Evolutionary conservation across 2,329 filamentous ascomycete species (phyloP), one percentile per base, ranked within the genome.

Genomic region (Aspergillus nomiae): DNA sequence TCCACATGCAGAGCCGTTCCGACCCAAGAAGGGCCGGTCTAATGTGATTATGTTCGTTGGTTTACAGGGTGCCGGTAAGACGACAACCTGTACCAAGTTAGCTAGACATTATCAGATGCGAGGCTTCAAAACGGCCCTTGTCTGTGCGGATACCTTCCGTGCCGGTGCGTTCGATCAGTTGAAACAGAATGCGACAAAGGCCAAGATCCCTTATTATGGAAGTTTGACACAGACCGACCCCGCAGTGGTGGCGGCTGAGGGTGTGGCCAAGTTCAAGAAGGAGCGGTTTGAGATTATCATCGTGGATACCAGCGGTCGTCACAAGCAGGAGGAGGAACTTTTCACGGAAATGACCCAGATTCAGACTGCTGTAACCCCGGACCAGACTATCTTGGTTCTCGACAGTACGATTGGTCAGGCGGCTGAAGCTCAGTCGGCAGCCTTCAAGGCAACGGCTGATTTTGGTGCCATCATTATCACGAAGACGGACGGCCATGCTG

Each of bases 1-100:
- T 73, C 95, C 95, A 30, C 94, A 98, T 79, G 90, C 92, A 72
- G 94, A 97, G 69, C 90, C 94, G 0, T 99, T 97, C 85, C 95
- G 96, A 78, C 94, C 94, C 26, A 97, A 96, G 83, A 99, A 98
- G 82, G 93, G 94, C 68, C 95, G 93, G 77, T 85, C 90, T 67
- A 99, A 97, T 78, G 92, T 99, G 75, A 97, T 99, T 80, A 99
- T 99, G 95, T 98, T 99, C 77, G 95, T 99, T 66, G 95, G 95
- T 81, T 85, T 99, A 56, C 95, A 99, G 80, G 95, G 95, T 84
- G 92, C 94, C 6, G 95, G 95, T 78, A 99, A 99, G 81, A 99
- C 95, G 28, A 99, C 95, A 1, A 96, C 94, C 14, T 98, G 95
- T 85, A 99, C 95, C 46, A 99, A 99, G 81, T 85, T 99, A 67